Base-by-base conservation (phyloP, 169 alveolate genomes). In the Eimeria acervulina region DNA sequence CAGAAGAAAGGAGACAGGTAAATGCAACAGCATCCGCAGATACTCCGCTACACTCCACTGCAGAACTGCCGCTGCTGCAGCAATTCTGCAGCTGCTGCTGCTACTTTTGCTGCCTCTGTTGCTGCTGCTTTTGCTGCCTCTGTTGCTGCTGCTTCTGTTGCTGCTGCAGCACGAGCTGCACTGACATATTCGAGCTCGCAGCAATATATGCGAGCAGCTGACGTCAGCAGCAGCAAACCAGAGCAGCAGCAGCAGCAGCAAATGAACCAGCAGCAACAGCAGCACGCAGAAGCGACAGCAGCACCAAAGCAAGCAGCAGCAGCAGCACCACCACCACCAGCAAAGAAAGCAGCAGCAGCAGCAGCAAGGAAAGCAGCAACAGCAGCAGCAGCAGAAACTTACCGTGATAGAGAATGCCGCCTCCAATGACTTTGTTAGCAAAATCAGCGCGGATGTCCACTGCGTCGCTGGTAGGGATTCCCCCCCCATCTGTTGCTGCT, bases 341-440 rank as follows among this genome's bases (percentile, higher is more conserved):
- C 55, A 47, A 47, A 47, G 12, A 47, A 47, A 47, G 55, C 12
- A 47, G 55, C 5, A 47, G 55, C 55, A 47, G 12, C 5, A 47
- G 55, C 55, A 47, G 55, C 55, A 47, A 47, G 55, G 5, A 47
- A 47, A 7, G 55, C 55, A 47, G 55, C 55, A 47, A 47, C 19
- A 47, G 55, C 55, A 47, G 55, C 55, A 47, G 84, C 51, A 72
- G 47, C 26, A n/a, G 51, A 0, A 33, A 13, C 12, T 10, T 80
- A 92, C 96, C 96, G 15, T 63, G 87, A 68, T 59, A 52, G 38
- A 92, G 92, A 33, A 87, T 78, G 74, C 96, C 96, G 7, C 96
- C 96, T 55, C 96, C 96, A 26, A 94, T 68, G 76, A 55, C 76
- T 40, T 81, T 59, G 61, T 94, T 94, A 15, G 96, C 96, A 28